Evolutionary conservation across 345 rosid genomes (phyloP).

Genomic region (Kernera saxatilis): DNA sequence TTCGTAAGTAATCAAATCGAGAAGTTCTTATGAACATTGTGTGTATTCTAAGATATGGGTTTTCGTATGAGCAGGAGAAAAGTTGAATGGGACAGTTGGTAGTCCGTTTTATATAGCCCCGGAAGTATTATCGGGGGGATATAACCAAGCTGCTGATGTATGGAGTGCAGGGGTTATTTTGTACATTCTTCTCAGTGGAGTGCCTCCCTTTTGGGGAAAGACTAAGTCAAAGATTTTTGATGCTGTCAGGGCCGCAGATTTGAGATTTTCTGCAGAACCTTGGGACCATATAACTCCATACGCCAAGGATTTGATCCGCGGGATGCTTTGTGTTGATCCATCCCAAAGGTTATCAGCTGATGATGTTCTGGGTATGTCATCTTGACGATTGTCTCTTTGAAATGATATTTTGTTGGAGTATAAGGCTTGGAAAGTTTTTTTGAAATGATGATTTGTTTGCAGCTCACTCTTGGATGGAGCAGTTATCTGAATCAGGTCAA

Average conservation of each 20-base stretch:
- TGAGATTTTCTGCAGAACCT: slow-evolving; percentile 56
- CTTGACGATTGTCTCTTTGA: background rate
- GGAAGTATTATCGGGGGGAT: slow-evolving; percentile 63
- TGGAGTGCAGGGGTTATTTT: slow-evolving; percentile 82
- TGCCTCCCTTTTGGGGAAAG: slow-evolving; percentile 78
- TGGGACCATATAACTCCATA: slow-evolving; percentile 60
- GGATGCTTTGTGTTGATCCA: slow-evolving; percentile 78
- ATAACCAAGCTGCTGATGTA: slow-evolving; percentile 67
- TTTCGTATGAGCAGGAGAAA: slow-evolving; percentile 42
- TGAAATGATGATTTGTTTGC: slow-evolving; percentile 18
- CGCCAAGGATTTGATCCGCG: slow-evolving; percentile 57
- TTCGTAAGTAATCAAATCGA: background rate
- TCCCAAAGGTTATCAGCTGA: slow-evolving; percentile 59
- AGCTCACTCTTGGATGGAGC: slow-evolving; percentile 77
- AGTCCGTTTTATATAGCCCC: slow-evolving; percentile 80
- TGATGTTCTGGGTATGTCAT: slow-evolving; percentile 54
- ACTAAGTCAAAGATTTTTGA: slow-evolving; percentile 77
- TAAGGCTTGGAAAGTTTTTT: background rate
- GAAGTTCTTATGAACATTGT: background rate
- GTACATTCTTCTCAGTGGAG: slow-evolving; percentile 63
- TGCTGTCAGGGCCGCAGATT: slow-evolving; percentile 77
- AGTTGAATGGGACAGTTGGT: slow-evolving; percentile 58
- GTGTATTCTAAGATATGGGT: slow-evolving; percentile 8
- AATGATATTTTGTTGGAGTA: background rate
- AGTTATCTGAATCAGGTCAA: slow-evolving; percentile 31